Base-by-base conservation (phyloP, 192 early-diverging fungal genomes). In the Coemansia sp. region DNA sequence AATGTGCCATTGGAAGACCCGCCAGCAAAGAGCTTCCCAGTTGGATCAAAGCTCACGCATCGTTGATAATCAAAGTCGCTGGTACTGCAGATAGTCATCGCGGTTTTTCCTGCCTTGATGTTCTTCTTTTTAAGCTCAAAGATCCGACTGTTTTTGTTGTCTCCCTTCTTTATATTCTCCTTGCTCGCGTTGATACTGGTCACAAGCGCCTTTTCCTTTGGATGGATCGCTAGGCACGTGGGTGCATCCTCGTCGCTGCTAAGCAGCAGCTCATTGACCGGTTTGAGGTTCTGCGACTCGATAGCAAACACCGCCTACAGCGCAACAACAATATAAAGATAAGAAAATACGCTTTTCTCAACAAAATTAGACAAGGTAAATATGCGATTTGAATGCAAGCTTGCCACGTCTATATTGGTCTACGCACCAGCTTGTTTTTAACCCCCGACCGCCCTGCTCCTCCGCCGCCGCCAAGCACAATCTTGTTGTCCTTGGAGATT, bases 391-490 rank as follows among this genome's bases (percentile, higher is more conserved):
- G n/a, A n/a, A n/a, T n/a, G 16, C 42, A 16, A 16, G 42, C 16
- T 7, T 45, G 10, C 25, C 48, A 30, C 36, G 4, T 31, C 32
- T 25, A 12, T 7, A 14, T 45, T 45, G 42, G 42, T 45, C 64
- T 56, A 48, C 84, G 70, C 87, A 94, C 92, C 68, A 96, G 76
- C 60, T 91, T 92, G 76, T 97, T 97, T 60, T 90, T 91, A 28
- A 97, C 89, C 18, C 95, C 95, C 0, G 89, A 87, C 20, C 85
- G 83, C 14, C 87, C 86, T 7, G 88, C 63, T 1, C 95, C 95
- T 20, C 95, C 95, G n/a, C 95, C 95, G 8, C 95, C 95, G 34
- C 88, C 91, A 3, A 94, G 73, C 20, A 92, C 69, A 5, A 92
- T 56, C 54, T 90, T 73, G 69, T 87, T 85, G 20, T 66, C 63